These are phyloP conservation scores for Volvox carteri DNA, from an alignment of 163 green algal genomes.

Conservation along the genomic window DNA sequence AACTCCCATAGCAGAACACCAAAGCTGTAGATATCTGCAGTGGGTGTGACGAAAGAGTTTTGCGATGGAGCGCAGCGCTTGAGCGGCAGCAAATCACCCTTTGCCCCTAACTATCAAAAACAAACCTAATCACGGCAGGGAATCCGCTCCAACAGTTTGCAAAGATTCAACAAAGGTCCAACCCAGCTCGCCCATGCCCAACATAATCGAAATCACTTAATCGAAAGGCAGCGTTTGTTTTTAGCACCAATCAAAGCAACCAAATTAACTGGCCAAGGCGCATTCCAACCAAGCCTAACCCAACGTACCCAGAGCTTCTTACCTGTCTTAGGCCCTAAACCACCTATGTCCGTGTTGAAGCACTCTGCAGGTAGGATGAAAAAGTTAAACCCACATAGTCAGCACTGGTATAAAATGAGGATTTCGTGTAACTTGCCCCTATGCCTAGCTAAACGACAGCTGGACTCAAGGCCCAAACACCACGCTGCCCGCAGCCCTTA, in stretches of 20 bases:
- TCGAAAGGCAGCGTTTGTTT: too few species aligned
- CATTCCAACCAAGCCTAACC: too few species aligned
- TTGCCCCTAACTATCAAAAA: too few species aligned
- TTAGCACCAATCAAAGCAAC: too few species aligned
- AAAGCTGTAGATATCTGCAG: slow-evolving; percentile 49
- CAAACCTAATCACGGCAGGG: too few species aligned
- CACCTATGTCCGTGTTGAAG: slow-evolving; percentile 44
- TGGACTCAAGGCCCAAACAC: background rate
- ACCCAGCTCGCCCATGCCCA: background rate
- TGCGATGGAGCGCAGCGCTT: too few species aligned
- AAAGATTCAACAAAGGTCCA: background rate
- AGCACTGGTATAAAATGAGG: background rate
- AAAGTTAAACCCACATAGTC: background rate
- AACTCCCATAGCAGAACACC: slow-evolving; percentile 51
- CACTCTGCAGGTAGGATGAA: slow-evolving; percentile 17
- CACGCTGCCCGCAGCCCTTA: too few species aligned
- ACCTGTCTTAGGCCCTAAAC: slow-evolving; percentile 29
- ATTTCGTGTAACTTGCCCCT: background rate
- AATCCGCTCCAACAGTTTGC: background rate
- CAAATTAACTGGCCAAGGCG: too few species aligned
- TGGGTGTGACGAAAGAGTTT: too few species aligned
- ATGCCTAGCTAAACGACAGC: background rate
- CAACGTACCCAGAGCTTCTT: too few species aligned
- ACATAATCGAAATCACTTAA: too few species aligned
- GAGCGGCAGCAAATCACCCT: too few species aligned